Evolutionary conservation across 2,329 filamentous ascomycete genomes (phyloP), one percentile per base, ranked within the genome.

Genomic region (Stachybotrys elegans): DNA sequence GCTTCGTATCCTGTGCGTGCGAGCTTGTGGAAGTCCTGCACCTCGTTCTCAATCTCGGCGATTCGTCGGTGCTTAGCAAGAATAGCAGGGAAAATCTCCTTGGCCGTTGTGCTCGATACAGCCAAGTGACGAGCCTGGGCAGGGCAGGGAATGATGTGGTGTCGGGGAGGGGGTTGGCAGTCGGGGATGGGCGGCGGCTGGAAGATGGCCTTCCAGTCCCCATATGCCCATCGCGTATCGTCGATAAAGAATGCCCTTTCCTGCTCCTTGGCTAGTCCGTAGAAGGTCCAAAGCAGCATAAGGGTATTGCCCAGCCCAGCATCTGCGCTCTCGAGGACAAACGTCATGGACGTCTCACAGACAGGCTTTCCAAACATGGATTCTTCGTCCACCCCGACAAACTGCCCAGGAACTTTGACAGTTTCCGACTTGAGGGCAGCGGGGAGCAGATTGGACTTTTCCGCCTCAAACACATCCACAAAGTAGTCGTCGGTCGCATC

Each of bases 211-310:
- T 75, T 75, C 57, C 88, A 95, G 42, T 75, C 73, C 9, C 89
- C 89, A 55, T 93, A 93, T 2, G 85, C 83, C 84, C 90, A 95
- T 51, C 84, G 76, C 6, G 84, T 81, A 63, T 95, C 89, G 55
- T 94, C 88, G 49, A 95, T 72, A 67, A 95, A 94, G 64, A 95
- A 94, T 1, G 81, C 73, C 20, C 88, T 74, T 13, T 78, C 79
- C 59, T 94, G 86, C 47, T 82, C 77, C 58, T 84, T 73, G 3
- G 89, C 88, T 43, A 94, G 67, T 4, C 87, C 87, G 59, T 93
- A 94, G 21, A 88, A 84, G 55, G 85, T 84, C 88, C 89, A 95
- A 44, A 95, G 60, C 57, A 83, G 77, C 76, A 94, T 82, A 47
- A 95, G 65, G 2, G 84, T 81, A 51, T 80, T 82, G 6, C 89